A percentile compares a stretch with the other conserved stretches of the same genome.
These are phyloP conservation scores for Epithemia pelagica DNA, from an alignment of 108 stramenopile genomes.

Conservation along the genomic window DNA sequence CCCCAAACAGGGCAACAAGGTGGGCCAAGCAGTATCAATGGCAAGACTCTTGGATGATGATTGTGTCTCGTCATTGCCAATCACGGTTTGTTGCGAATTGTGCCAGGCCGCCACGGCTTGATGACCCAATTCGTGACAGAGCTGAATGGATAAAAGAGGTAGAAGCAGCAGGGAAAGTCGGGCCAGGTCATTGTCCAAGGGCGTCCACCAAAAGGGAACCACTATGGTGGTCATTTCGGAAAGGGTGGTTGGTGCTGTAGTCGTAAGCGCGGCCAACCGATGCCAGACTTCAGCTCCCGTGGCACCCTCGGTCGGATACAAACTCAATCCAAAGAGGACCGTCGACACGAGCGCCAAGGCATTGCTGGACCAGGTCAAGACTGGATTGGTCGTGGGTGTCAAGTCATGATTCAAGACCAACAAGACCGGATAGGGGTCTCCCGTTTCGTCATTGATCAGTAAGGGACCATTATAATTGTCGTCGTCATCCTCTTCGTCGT, in stretches of 20 bases:
- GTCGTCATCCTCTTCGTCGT: not conserved
- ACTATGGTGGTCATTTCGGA: not conserved
- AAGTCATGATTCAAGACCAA: not conserved
- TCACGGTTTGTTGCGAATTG: too few species aligned
- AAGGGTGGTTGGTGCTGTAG: not conserved
- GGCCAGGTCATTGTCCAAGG: not conserved
- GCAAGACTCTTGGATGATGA: too few species aligned
- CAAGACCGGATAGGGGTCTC: not conserved
- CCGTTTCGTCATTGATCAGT: too few species aligned
- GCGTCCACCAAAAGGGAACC: not conserved
- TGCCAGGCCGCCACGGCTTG: not conserved
- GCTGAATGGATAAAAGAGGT: not conserved
- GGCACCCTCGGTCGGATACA: not conserved
- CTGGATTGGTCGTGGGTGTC: not conserved
- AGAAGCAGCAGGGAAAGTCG: not conserved
- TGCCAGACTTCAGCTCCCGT: not conserved
- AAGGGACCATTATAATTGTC: not conserved
- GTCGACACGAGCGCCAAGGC: not conserved
- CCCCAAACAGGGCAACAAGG: not conserved
- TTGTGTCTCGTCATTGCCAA: too few species aligned
- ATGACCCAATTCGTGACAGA: not conserved
- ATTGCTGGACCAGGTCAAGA: not conserved
- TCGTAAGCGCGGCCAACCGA: not conserved
- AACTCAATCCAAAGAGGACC: not conserved
- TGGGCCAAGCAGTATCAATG: too few species aligned